Evolutionary conservation across 345 rosid genomes (phyloP).

Genomic region (Capsella bursapastoris): DNA sequence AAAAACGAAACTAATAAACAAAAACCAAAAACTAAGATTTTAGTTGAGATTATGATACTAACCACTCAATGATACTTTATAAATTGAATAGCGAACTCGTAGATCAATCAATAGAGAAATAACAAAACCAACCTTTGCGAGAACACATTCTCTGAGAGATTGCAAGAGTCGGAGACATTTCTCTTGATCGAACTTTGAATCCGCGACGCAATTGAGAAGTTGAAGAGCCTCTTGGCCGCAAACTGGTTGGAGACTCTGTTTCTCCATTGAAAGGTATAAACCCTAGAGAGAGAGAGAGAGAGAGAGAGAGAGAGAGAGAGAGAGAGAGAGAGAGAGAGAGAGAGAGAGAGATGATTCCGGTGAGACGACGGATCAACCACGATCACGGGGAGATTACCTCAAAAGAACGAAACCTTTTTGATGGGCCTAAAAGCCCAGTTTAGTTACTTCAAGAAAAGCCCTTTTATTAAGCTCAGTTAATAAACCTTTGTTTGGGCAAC

Average conservation of each 20-base stretch:
- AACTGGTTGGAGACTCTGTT: constrained; percentile 47
- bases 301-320: neutral
- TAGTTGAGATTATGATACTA: neutral
- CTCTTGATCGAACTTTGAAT: constrained; percentile 65
- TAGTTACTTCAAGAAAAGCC: neutral
- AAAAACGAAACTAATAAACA: neutral
- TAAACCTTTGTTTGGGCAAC: too few relatives aligned
- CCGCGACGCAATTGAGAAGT: constrained; percentile 84
- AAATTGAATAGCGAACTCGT: neutral
- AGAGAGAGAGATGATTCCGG: constrained; percentile 13
- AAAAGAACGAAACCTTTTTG: neutral
- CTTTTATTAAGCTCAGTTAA: neutral
- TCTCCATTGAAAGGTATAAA: constrained; percentile 49
- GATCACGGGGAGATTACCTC: constrained; percentile 15
- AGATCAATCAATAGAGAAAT: neutral
- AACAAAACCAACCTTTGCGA: constrained; percentile 68
- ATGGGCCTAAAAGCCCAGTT: constrained; percentile 11
- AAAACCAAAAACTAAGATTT: constrained; percentile 6
- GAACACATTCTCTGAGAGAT: constrained; percentile 68
- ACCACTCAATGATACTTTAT: neutral
- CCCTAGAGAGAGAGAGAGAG: constrained; percentile 16
- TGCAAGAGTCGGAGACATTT: constrained; percentile 64
- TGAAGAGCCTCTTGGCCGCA: constrained; percentile 72
- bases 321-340: neutral
- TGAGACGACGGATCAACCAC: constrained; percentile 1